A percentile compares a stretch with the other conserved stretches of the same genome.
Conservation (phyloP, 257 asterid genomes). For the Solanum gracilifrons region DNA sequence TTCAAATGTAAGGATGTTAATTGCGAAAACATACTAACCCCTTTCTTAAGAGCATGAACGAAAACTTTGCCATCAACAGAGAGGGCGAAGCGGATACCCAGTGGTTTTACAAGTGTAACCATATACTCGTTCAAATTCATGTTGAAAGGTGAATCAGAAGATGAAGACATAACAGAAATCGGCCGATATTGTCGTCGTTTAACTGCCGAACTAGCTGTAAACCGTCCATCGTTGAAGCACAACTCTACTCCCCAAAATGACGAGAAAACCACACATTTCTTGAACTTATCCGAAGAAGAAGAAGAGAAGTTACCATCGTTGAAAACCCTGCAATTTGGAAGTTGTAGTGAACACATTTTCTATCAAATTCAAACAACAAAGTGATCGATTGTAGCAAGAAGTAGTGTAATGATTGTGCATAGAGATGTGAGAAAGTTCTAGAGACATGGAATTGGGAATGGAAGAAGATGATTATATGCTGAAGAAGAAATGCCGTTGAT, state of each 20-base stretch:
- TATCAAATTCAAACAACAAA: background rate
- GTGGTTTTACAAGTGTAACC: conserved; percentile 84
- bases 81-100: conserved; percentile 82
- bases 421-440: conserved; percentile 21
- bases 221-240: conserved; percentile 15
- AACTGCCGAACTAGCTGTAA: background rate
- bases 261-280: conserved; percentile 8
- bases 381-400: background rate
- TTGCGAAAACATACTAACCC: conserved; percentile 36
- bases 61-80: conserved; percentile 74
- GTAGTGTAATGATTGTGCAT: background rate
- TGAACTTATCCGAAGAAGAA: background rate
- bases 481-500: conserved; percentile 26
- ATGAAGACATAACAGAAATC: conserved; percentile 25
- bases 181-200: conserved; percentile 6
- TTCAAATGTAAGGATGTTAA: background rate
- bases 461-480: conserved; percentile 7
- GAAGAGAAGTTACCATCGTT: conserved; percentile 6
- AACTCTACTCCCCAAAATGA: conserved; percentile 37
- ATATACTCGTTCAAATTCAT: conserved; percentile 82
- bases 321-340: conserved; percentile 34
- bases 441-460: background rate
- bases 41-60: conserved; percentile 87
- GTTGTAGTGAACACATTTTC: conserved; percentile 43
- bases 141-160: conserved; percentile 21